Evolutionary conservation across 352 stramenopile genomes (phyloP).

Genomic region (Globisporangium alternatum): DNA sequence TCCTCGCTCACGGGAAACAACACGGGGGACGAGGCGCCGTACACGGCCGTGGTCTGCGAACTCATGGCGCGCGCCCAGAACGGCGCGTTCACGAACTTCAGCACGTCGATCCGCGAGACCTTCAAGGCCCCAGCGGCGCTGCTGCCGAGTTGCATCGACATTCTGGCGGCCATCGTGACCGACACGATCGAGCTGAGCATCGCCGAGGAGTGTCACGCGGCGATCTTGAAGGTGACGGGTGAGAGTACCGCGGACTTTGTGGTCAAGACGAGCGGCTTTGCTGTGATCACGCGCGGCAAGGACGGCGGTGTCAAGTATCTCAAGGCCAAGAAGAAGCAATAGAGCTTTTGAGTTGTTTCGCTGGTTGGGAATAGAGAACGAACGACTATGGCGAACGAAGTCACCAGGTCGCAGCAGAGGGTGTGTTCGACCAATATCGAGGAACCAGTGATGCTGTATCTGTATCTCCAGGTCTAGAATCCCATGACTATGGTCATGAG

Average conservation of each 20-base stretch:
- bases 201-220: conserved; percentile 37
- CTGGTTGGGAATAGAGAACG: background rate
- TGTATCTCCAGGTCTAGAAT: no score
- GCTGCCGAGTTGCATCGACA: conserved; percentile 52
- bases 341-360: background rate
- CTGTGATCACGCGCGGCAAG: conserved; percentile 51
- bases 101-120: conserved; percentile 48
- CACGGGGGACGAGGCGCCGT: conserved; percentile 32
- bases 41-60: conserved; percentile 62
- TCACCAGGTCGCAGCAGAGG: background rate
- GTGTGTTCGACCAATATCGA: no score
- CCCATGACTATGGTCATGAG: no score
- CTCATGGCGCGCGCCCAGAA: conserved; percentile 66
- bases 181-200: conserved; percentile 37
- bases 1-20: conserved; percentile 37
- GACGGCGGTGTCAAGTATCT: conserved; percentile 56
- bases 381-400: background rate
- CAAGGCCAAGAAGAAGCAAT: conserved; percentile 6
- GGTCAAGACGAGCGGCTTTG: conserved; percentile 44
- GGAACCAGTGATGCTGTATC: no score
- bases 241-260: conserved; percentile 58
- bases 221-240: conserved; percentile 51
- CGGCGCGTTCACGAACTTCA: conserved; percentile 76
- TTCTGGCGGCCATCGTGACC: conserved; percentile 42
- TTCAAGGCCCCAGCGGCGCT: conserved; percentile 41